phyloP scores from a whole-genome alignment of 23 red algal species.

The Agarophyton chilense region DNA sequence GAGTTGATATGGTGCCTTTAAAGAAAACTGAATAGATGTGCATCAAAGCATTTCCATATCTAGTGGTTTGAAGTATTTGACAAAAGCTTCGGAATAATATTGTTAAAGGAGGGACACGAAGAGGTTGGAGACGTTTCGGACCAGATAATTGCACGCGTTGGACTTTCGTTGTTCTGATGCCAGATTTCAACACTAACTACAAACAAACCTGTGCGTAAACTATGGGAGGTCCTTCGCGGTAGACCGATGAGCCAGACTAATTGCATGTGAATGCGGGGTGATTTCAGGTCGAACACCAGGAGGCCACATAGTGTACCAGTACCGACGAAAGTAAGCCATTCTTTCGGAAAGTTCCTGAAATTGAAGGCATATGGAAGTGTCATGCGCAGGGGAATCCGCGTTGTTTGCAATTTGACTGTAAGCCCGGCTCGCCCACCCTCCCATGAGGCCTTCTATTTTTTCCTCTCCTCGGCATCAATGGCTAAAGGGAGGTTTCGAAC shows the following conservation, averaged over 20 bases:
- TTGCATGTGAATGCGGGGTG: too few species aligned
- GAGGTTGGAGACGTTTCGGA: background rate
- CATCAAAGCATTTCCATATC: background rate
- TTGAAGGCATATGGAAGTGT: background rate
- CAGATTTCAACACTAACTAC: too few species aligned
- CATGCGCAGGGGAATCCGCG: background rate
- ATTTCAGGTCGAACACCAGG: too few species aligned
- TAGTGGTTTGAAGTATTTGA: background rate
- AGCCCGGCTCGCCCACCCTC: background rate
- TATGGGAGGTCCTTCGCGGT: too few species aligned
- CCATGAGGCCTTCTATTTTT: background rate
- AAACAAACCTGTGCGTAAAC: too few species aligned
- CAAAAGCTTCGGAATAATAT: too few species aligned
- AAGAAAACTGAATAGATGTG: background rate
- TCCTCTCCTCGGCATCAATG: too few species aligned
- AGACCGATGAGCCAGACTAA: too few species aligned
- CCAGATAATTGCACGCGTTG: background rate
- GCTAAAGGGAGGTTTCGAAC: too few species aligned
- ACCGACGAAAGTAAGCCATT: too few species aligned
- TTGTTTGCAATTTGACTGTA: constrained; percentile 15
- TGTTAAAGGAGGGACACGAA: background rate
- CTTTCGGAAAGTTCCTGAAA: background rate
- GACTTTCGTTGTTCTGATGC: background rate
- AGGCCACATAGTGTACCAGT: too few species aligned
- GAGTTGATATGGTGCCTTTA: background rate